These are phyloP conservation scores for Saccharomyces hybrid DNA, from an alignment of 1,139 yeast genomes.

Conservation along the genomic window DNA sequence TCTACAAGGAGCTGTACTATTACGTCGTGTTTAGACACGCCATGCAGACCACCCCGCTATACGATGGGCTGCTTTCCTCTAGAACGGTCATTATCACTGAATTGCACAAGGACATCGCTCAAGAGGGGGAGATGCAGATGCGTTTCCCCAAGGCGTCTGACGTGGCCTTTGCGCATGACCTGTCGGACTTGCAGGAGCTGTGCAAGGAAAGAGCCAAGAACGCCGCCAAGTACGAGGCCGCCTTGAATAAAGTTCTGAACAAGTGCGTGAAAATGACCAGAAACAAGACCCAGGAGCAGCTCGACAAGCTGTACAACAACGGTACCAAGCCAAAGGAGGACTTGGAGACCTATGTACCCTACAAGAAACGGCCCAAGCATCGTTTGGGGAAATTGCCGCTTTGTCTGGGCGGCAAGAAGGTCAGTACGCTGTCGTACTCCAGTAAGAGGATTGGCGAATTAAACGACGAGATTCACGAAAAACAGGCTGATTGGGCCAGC, in stretches of 20 bases:
- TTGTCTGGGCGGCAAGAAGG: conserved; percentile 39
- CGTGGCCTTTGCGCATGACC: conserved; percentile 60
- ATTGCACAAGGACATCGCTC: conserved; percentile 42
- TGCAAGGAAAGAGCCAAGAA: conserved; percentile 51
- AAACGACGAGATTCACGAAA: conserved; percentile 45
- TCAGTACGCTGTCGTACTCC: conserved; percentile 54
- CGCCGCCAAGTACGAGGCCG: conserved; percentile 50
- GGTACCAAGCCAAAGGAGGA: conserved; percentile 42
- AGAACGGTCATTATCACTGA: conserved; percentile 64
- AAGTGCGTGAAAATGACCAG: conserved; percentile 53
- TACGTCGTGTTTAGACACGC: conserved; percentile 62
- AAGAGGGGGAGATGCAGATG: conserved; percentile 46
- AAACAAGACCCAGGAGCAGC: conserved; percentile 45
- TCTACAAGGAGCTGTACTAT: conserved; percentile 65
- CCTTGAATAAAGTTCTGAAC: conserved; percentile 47
- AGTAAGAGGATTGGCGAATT: conserved; percentile 47
- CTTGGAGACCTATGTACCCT: conserved; percentile 45
- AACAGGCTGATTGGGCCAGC: conserved; percentile 39
- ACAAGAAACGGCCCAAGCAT: conserved; percentile 63
- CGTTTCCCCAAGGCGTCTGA: conserved; percentile 55
- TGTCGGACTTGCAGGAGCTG: conserved; percentile 43
- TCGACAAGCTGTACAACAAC: conserved; percentile 22
- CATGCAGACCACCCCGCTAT: conserved; percentile 60
- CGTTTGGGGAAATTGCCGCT: conserved; percentile 21
- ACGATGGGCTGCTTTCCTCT: conserved; percentile 57